phyloP scores from a whole-genome alignment of 2,329 filamentous ascomycete species.

The Cercospora sp. region DNA sequence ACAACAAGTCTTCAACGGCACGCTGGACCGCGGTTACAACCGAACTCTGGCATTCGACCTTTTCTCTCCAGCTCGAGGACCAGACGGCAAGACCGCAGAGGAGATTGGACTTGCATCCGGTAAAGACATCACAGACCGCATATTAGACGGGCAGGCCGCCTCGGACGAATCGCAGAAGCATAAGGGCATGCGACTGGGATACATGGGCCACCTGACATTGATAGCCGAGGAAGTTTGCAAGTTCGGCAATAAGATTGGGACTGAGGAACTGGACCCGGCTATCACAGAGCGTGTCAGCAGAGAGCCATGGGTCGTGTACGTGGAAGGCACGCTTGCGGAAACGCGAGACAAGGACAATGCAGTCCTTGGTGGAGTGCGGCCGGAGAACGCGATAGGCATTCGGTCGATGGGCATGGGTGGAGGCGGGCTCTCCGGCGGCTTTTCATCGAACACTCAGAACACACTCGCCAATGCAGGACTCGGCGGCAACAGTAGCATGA shows the following conservation, averaged over 20 bases:
- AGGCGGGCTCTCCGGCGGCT: conserved; percentile 51
- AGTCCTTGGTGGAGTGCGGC: conserved; percentile 92
- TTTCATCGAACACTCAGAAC: conserved; percentile 47
- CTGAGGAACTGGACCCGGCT: conserved; percentile 78
- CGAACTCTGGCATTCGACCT: conserved; percentile 85
- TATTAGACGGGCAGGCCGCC: conserved; percentile 83
- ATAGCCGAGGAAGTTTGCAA: conserved; percentile 99
- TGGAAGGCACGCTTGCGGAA: conserved; percentile 88
- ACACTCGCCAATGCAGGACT: conserved; percentile 80
- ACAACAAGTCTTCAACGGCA: conserved; percentile 97
- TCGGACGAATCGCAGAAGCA: conserved; percentile 83
- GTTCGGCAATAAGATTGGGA: conserved; percentile 90
- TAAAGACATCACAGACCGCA: conserved; percentile 84
- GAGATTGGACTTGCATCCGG: conserved; percentile 56
- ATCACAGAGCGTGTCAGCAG: conserved; percentile 89
- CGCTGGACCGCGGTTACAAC: conserved; percentile 95
- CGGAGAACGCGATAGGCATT: conserved; percentile 82
- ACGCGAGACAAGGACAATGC: conserved; percentile 96
- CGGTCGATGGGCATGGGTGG: conserved; percentile 47
- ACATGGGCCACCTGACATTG: conserved; percentile 96
- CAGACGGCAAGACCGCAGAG: conserved; percentile 28
- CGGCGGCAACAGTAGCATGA: conserved; percentile 54
- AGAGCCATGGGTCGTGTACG: conserved; percentile 89
- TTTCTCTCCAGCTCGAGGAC: conserved; percentile 52
- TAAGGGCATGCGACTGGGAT: conserved; percentile 88